Percentiles rank a stretch among this genome's conserved stretches.
These are phyloP conservation scores for Phytophthora gonapodyides DNA, from an alignment of 352 stramenopile genomes.

Conservation along the genomic window DNA sequence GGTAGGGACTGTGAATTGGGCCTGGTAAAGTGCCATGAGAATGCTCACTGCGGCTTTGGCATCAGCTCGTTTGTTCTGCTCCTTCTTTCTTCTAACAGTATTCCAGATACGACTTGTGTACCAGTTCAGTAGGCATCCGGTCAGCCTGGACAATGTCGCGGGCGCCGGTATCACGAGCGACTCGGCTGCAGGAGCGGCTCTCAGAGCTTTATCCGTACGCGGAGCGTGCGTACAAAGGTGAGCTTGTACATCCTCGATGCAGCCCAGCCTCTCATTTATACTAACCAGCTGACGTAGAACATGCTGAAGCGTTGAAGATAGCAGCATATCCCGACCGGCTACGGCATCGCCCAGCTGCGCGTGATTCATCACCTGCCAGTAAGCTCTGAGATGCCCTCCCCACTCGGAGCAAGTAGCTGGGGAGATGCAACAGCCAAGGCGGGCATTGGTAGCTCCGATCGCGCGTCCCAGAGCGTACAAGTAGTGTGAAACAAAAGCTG, in stretches of 20 bases:
- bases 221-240: no score
- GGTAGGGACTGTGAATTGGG: not conserved
- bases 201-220: no score
- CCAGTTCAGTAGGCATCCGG: constrained; percentile 1
- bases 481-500: not conserved
- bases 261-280: no score
- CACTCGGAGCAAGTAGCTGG: not conserved
- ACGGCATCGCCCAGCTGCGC: not conserved
- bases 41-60: constrained; percentile 2
- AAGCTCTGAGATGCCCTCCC: not conserved
- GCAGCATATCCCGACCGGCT: not conserved
- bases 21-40: not conserved
- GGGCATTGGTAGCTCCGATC: not conserved
- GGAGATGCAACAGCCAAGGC: not conserved
- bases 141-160: no score
- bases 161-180: no score
- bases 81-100: not conserved
- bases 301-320: not conserved
- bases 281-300: no score
- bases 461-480: not conserved
- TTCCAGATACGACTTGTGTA: constrained; percentile 1
- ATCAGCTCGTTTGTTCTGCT: not conserved
- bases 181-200: no score
- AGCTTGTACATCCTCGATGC: no score
- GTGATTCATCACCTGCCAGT: not conserved